Evolutionary conservation across 495 filamentous ascomycete genomes (phyloP), one percentile per base, ranked within the genome.

Genomic region (Penicillium argentinense): DNA sequence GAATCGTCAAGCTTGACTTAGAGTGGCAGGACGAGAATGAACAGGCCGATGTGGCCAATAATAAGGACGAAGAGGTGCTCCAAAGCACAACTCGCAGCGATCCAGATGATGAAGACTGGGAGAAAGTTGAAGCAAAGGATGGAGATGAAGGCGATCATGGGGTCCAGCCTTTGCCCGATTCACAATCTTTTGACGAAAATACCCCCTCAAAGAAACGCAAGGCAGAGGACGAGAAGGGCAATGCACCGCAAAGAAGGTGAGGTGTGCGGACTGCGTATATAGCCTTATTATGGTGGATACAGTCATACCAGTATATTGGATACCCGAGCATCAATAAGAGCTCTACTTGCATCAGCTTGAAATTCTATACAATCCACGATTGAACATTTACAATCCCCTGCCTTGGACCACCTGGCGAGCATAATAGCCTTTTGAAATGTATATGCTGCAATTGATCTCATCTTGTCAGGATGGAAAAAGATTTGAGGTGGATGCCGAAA

Each of bases 1-100:
- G 79, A 73, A 72, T 96, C 30, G 83, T 97, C 17, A 77, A 80
- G 49, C 64, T 81, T 26, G 62, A 59, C 32, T 54, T 78, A 0
- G 48, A 59, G 9, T 63, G 66, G 61, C 39, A 53, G 9, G 49
- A 55, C 11, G 34, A 57, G 9, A 45, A 23, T 8, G 27, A 48
- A 9, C 4, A 22, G 7, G 29, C 37, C 19, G 25, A 27, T 11
- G 6, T 12, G 11, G 34, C 17, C 22, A n/a, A 9, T 33, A 14
- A 2, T n/a, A 26, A 21, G 13, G 36, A 54, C 22, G 37, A 47
- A 3, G 21, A 28, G 13, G 5, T 23, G 4, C 39, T 21, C 9
- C 12, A 27, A 18, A 46, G 9, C 9, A 45, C 25, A 36, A 22
- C 34, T 40, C 37, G 33, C 13, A 42, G 19, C 36, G 45, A 30